These are phyloP conservation scores for Seiridium unicorne DNA, from an alignment of 2,329 filamentous ascomycete genomes.

Conservation along the genomic window DNA sequence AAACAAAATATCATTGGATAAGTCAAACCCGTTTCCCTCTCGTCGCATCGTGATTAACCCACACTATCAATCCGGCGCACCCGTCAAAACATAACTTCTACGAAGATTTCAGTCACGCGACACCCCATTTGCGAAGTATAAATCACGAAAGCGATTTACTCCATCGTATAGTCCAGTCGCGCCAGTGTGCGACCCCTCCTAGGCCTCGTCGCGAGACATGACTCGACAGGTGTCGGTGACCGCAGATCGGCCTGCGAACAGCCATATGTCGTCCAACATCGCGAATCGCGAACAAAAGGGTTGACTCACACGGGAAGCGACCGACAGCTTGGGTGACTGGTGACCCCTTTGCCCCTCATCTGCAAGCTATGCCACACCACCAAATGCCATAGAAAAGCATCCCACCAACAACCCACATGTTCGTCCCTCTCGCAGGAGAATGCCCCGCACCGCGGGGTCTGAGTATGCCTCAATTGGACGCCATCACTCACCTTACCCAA, in stretches of 20 bases:
- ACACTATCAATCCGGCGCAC: not conserved
- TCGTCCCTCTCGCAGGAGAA: not conserved
- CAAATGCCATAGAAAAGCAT: not conserved
- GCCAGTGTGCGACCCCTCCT: not conserved
- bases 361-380: not conserved
- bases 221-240: not conserved
- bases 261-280: not conserved
- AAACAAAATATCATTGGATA: not conserved
- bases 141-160: not conserved
- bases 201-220: not conserved
- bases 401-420: not conserved
- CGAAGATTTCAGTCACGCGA: too few relatives aligned
- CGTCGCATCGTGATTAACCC: not conserved
- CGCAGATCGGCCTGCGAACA: not conserved
- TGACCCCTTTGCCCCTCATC: not conserved
- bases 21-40: not conserved
- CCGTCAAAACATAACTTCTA: not conserved
- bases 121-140: not conserved
- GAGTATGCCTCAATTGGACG: not conserved
- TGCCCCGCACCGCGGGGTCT: not conserved
- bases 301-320: not conserved
- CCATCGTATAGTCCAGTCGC: too few relatives aligned
- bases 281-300: not conserved
- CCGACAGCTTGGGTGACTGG: not conserved
- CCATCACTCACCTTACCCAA: conserved; percentile 5